Evolutionary conservation across 2,329 filamentous ascomycete genomes (phyloP).

Genomic region (Periconia digitata): DNA sequence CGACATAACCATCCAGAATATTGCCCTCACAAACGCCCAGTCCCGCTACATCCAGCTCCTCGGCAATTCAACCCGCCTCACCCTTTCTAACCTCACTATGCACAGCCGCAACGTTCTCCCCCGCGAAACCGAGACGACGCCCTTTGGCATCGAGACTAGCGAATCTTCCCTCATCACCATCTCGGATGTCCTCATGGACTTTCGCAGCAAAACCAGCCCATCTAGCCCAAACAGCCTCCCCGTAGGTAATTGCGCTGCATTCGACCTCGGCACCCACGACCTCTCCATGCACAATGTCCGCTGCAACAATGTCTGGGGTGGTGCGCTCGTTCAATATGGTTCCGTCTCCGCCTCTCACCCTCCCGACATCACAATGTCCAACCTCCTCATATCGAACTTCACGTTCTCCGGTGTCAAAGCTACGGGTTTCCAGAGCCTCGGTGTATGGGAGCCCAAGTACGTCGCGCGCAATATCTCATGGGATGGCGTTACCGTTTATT

Average conservation of each 20-base stretch:
- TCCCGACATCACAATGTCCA: conserved; percentile 28
- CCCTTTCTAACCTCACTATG: conserved; percentile 24
- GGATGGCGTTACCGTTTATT: conserved; percentile 10
- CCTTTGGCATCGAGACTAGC: conserved; percentile 50
- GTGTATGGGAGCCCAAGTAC: background rate
- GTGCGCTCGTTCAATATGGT: conserved; percentile 45
- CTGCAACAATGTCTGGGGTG: conserved; percentile 53
- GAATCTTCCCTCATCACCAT: conserved; percentile 41
- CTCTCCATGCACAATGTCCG: conserved; percentile 46
- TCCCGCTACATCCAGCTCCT: conserved; percentile 48
- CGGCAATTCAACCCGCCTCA: conserved; percentile 38
- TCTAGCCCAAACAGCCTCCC: background rate
- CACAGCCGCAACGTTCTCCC: conserved; percentile 3
- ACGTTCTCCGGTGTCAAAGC: conserved; percentile 4
- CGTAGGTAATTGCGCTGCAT: conserved; percentile 41
- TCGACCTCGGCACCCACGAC: conserved; percentile 46
- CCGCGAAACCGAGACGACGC: conserved; percentile 29
- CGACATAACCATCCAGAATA: conserved; percentile 41
- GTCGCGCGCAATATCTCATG: conserved; percentile 3
- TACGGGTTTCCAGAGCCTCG: conserved; percentile 7
- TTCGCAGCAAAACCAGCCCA: background rate
- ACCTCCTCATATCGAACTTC: conserved; percentile 8
- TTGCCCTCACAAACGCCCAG: conserved; percentile 48
- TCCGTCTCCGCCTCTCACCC: conserved; percentile 21
- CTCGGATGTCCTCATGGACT: conserved; percentile 46